Conservation (phyloP, 2,329 filamentous ascomycete genomes). For the Fusarium sp. region DNA sequence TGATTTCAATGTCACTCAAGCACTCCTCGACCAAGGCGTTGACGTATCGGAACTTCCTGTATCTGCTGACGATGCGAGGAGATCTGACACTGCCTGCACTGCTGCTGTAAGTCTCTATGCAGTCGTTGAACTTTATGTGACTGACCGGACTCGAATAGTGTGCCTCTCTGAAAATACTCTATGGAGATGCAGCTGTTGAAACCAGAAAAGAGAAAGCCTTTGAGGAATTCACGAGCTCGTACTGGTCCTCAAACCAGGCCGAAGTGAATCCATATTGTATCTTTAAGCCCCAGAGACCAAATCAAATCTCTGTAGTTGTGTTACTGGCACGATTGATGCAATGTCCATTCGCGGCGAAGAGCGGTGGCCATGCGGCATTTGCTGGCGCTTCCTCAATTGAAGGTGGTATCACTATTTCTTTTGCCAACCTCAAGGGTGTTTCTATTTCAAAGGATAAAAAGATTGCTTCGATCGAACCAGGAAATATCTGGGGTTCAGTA, state of each 20-base stretch:
- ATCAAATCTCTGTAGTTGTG: constrained; percentile 6
- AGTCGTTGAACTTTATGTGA: rapidly evolving
- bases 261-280: constrained; percentile 24
- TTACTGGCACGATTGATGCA: constrained; percentile 16
- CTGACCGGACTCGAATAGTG: constrained; percentile 3
- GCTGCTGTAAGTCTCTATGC: not conserved
- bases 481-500: constrained; percentile 53
- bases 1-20: constrained; percentile 23
- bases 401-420: constrained; percentile 50
- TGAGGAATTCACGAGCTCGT: not conserved
- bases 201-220: constrained; percentile 6
- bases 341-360: constrained; percentile 51
- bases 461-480: constrained; percentile 51
- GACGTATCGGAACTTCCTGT: constrained; percentile 7
- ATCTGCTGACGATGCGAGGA: not conserved
- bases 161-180: constrained; percentile 18
- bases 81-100: not conserved
- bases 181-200: constrained; percentile 17
- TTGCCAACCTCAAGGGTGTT: constrained; percentile 51
- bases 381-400: constrained; percentile 52
- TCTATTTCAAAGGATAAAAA: constrained; percentile 45
- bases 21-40: constrained; percentile 18
- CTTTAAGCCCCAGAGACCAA: constrained; percentile 16
- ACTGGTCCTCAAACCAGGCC: constrained; percentile 22
- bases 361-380: constrained; percentile 59